phyloP scores from a whole-genome alignment of 257 asterid genomes.

The Nicotiana undulata region DNA sequence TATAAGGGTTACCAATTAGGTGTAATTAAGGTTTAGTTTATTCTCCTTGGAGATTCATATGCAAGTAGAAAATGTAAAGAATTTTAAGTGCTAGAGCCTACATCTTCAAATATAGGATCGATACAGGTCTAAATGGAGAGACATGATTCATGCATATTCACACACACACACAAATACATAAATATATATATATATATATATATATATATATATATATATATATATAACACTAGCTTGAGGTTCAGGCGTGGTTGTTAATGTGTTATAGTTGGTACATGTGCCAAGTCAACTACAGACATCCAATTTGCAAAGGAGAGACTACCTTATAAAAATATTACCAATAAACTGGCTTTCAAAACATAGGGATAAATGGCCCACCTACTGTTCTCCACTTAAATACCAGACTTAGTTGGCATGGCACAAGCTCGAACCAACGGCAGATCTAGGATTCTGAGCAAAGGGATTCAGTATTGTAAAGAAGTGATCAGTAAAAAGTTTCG shows the following conservation, averaged over 20 bases:
- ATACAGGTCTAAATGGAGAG: not conserved
- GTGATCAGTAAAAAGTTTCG: too few species aligned
- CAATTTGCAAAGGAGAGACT: not conserved
- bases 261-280: not conserved
- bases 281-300: not conserved
- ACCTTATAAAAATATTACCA: not conserved
- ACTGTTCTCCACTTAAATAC: too few species aligned
- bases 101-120: not conserved
- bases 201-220: too few species aligned
- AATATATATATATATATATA: too few species aligned
- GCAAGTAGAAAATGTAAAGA: not conserved
- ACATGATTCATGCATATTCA: not conserved
- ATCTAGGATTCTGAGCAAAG: too few species aligned
- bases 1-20: not conserved
- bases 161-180: not conserved
- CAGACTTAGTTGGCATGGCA: not conserved
- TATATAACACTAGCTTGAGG: not conserved
- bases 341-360: not conserved
- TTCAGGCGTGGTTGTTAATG: not conserved
- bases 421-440: too few species aligned
- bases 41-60: not conserved
- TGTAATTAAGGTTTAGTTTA: not conserved
- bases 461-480: too few species aligned
- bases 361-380: too few species aligned
- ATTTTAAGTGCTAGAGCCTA: not conserved